These are phyloP conservation scores for Gryganskiella cystojenkinii DNA, from an alignment of 192 early-diverging fungal genomes.

Conservation along the genomic window DNA sequence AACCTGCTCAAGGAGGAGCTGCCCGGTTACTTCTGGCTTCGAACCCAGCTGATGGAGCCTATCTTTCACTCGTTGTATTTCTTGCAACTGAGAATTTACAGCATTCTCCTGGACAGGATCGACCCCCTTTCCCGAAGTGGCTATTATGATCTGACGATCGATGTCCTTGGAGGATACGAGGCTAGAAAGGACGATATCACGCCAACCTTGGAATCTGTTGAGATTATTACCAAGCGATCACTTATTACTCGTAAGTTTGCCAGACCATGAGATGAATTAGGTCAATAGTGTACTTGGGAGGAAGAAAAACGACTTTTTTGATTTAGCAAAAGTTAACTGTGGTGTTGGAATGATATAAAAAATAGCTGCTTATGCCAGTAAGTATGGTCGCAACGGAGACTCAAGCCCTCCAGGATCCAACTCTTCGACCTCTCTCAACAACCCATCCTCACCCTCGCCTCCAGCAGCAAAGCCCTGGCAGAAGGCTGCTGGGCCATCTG, in stretches of 20 bases:
- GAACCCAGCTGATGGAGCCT: slow-evolving; percentile 86
- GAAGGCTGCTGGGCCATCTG: slow-evolving; percentile 1
- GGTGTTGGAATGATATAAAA: neutral
- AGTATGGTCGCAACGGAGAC: slow-evolving; percentile 27
- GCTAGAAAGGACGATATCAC: slow-evolving; percentile 46
- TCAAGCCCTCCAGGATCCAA: slow-evolving; percentile 18
- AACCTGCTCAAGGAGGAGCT: slow-evolving; percentile 84
- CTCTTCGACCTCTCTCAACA: neutral
- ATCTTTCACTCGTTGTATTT: slow-evolving; percentile 86
- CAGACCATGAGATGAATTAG: neutral
- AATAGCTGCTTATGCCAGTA: slow-evolving; percentile 11
- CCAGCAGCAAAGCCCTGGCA: slow-evolving; percentile 44
- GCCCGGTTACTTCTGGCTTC: slow-evolving; percentile 79
- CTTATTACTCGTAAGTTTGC: slow-evolving; percentile 13
- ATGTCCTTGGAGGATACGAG: slow-evolving; percentile 53
- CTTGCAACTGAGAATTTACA: slow-evolving; percentile 84
- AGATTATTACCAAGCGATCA: slow-evolving; percentile 40
- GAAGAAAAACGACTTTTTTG: neutral
- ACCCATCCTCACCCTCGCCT: slow-evolving; percentile 25
- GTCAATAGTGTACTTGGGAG: no score
- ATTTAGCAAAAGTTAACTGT: neutral
- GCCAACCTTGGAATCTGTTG: slow-evolving; percentile 40
- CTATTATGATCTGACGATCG: slow-evolving; percentile 66
- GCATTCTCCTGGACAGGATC: slow-evolving; percentile 68
- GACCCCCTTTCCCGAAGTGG: slow-evolving; percentile 68